Conservation (phyloP, 2,329 filamentous ascomycete genomes). For the Claviceps sp. region DNA sequence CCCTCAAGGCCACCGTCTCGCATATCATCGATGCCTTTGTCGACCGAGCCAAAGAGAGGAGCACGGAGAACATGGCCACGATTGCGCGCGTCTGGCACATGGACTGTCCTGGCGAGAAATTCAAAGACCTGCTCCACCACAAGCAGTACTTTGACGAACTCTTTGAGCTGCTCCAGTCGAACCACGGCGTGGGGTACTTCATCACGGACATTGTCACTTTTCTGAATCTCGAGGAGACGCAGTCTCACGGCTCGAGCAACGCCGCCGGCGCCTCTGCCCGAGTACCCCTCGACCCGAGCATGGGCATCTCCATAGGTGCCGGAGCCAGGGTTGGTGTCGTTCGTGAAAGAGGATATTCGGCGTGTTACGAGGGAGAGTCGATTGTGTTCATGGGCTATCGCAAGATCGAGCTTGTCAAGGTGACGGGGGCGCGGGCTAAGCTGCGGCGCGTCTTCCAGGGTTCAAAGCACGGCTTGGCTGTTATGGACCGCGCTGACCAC, state of each 20-base stretch:
- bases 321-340: constrained; percentile 9
- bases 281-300: constrained; percentile 11
- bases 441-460: constrained; percentile 29
- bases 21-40: constrained; percentile 15
- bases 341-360: constrained; percentile 12
- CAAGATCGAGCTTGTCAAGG: constrained; percentile 15
- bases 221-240: constrained; percentile 13
- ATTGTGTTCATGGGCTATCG: constrained; percentile 17
- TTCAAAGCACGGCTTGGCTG: constrained; percentile 22
- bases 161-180: constrained; percentile 13
- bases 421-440: constrained; percentile 13
- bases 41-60: constrained; percentile 11
- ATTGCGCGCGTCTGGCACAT: constrained; percentile 18
- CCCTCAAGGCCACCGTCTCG: constrained; percentile 13
- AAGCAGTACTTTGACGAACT: constrained; percentile 16
- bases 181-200: constrained; percentile 15
- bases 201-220: constrained; percentile 16
- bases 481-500: constrained; percentile 15
- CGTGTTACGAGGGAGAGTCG: constrained; percentile 15
- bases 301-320: constrained; percentile 10
- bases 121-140: constrained; percentile 15
- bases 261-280: constrained; percentile 9
- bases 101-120: constrained; percentile 17
- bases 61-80: constrained; percentile 12
- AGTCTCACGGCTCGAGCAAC: constrained; percentile 4